Percentiles rank a stretch among this genome's conserved stretches.
phyloP scores from a whole-genome alignment of 148 eudicot species.

The Cornus suecica region DNA sequence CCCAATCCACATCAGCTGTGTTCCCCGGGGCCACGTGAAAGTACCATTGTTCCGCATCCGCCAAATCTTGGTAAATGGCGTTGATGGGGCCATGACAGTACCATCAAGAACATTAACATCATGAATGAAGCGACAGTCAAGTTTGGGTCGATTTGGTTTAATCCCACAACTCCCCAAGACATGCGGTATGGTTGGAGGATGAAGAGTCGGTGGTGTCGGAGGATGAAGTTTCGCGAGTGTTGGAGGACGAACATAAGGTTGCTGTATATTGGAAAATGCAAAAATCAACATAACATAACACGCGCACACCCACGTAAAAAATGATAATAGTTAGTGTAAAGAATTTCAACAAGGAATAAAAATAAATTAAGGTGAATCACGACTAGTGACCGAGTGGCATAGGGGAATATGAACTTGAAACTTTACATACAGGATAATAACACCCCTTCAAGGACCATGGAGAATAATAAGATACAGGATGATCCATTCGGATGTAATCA shows the following conservation, averaged over 20 bases:
- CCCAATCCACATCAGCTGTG: conserved; percentile 68
- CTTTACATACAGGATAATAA: conserved; percentile 32
- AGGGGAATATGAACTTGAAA: background rate
- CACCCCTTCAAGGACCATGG: conserved; percentile 21
- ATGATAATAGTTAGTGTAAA: no score
- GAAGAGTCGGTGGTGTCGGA: no score
- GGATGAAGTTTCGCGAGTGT: no score
- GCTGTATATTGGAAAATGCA: conserved; percentile 8
- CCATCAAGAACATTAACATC: conserved; percentile 74
- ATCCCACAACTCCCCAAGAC: conserved; percentile 12
- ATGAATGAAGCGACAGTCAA: conserved; percentile 64
- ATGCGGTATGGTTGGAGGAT: conserved; percentile 22
- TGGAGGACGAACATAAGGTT: conserved; percentile 15
- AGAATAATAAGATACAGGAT: conserved; percentile 33
- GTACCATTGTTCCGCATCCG: conserved; percentile 73
- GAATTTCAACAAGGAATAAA: no score
- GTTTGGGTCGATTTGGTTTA: conserved; percentile 31
- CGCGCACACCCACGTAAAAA: no score
- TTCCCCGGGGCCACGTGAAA: conserved; percentile 54
- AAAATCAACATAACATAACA: background rate
- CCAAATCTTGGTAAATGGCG: conserved; percentile 88
- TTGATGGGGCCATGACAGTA: conserved; percentile 66
- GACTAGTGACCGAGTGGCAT: background rate
- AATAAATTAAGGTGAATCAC: background rate
- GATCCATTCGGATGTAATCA: conserved; percentile 68